Evolutionary conservation across 352 stramenopile species (phyloP).

Genomic region (Phytophthora europaea): DNA sequence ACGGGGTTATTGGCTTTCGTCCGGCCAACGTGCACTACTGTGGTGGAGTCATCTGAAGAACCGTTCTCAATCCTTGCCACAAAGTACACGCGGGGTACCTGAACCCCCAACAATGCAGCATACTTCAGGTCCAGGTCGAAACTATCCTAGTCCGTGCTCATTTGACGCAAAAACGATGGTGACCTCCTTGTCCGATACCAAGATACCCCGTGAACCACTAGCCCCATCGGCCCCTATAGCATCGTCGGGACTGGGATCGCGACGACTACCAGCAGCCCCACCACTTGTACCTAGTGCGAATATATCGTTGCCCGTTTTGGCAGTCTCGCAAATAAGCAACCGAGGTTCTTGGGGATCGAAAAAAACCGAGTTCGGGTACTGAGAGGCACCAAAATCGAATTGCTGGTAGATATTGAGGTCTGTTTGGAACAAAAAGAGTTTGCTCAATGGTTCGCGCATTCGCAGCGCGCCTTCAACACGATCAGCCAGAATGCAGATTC

Average conservation of each 20-base stretch:
- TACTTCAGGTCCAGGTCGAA: slow-evolving; percentile 90
- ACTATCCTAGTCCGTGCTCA: slow-evolving; percentile 92
- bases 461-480: slow-evolving; percentile 76
- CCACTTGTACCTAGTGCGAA: slow-evolving; percentile 8
- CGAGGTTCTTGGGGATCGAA: slow-evolving; percentile 93
- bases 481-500: slow-evolving; percentile 91
- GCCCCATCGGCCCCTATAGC: slow-evolving; percentile 11
- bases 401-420: slow-evolving; percentile 92
- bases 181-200: slow-evolving; percentile 85
- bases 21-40: slow-evolving; percentile 46
- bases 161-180: slow-evolving; percentile 94
- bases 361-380: slow-evolving; percentile 85
- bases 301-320: slow-evolving; percentile 55
- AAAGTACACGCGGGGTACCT: slow-evolving; percentile 86
- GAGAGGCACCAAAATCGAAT: slow-evolving; percentile 88
- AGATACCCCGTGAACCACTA: slow-evolving; percentile 28
- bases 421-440: slow-evolving; percentile 92
- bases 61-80: slow-evolving; percentile 61
- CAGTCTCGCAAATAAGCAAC: slow-evolving; percentile 88
- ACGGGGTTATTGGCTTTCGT: slow-evolving; percentile 41
- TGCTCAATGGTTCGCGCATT: slow-evolving; percentile 88
- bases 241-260: slow-evolving; percentile 32
- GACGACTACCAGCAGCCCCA: slow-evolving; percentile 11
- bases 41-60: slow-evolving; percentile 48
- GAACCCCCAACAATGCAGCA: slow-evolving; percentile 85